Evolutionary conservation across 1,284 basidiomycete genomes (phyloP).

Genomic region (Heterobasidion parviporum): DNA sequence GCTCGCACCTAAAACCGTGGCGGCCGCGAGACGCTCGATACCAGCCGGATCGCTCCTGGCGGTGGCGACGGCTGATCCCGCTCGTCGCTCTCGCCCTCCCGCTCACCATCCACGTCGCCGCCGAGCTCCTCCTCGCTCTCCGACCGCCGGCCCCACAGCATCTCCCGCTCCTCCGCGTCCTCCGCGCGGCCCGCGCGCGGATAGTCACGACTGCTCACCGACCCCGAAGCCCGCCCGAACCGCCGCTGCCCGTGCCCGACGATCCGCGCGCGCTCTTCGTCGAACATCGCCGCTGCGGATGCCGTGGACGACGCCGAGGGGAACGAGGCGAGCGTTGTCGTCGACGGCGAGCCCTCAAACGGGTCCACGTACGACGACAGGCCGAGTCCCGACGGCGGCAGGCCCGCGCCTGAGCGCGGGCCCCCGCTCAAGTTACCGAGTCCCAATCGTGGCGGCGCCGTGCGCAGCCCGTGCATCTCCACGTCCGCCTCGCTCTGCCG

Average conservation of each 20-base stretch:
- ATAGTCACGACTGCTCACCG: slow-evolving; percentile 21
- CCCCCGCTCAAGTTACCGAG: background rate
- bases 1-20: slow-evolving; percentile 3
- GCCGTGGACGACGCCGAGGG: slow-evolving; percentile 9
- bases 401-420: background rate
- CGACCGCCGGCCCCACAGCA: slow-evolving; percentile 22
- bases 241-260: slow-evolving; percentile 4
- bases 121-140: background rate
- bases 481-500: slow-evolving; percentile 2
- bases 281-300: slow-evolving; percentile 2
- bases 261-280: slow-evolving; percentile 9
- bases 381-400: background rate
- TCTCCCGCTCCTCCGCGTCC: slow-evolving; percentile 31
- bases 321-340: slow-evolving; percentile 20
- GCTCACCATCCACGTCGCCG: slow-evolving; percentile 11
- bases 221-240: slow-evolving; percentile 13
- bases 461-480: slow-evolving; percentile 12
- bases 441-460: slow-evolving; percentile 23
- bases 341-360: slow-evolving; percentile 23
- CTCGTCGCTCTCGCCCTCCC: slow-evolving; percentile 3
- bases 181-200: slow-evolving; percentile 22
- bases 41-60: slow-evolving; percentile 17
- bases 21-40: slow-evolving; percentile 13
- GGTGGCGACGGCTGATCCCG: background rate
- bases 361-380: slow-evolving; percentile 1